phyloP scores from a whole-genome alignment of 139 green algal species.

The Marvania coccoides region DNA sequence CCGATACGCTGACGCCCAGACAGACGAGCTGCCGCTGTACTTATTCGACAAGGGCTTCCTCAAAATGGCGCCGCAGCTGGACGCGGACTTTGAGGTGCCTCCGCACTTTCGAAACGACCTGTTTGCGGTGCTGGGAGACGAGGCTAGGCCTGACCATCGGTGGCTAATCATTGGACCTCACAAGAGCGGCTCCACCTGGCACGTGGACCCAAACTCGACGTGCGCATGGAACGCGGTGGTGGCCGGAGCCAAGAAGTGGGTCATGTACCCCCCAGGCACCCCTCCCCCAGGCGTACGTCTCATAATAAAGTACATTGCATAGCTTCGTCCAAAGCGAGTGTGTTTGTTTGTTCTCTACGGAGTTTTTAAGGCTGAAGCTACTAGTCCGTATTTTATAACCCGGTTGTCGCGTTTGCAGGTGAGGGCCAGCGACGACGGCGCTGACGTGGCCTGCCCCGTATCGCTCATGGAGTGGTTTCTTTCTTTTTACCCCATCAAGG shows the following conservation, averaged over 20 bases:
- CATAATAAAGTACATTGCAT: neutral
- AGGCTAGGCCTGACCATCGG: constrained; percentile 35
- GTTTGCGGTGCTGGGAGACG: constrained; percentile 66
- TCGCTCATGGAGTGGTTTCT: constrained; percentile 92
- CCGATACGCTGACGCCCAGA: constrained; percentile 42
- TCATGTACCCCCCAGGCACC: constrained; percentile 76
- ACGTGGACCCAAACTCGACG: constrained; percentile 83
- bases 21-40: constrained; percentile 67
- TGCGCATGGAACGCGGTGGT: constrained; percentile 93
- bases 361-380: too few species aligned
- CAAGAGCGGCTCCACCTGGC: constrained; percentile 44
- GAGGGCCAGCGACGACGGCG: constrained; percentile 74
- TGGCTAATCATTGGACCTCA: constrained; percentile 93
- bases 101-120: constrained; percentile 80
- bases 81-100: constrained; percentile 66
- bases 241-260: constrained; percentile 84
- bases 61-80: constrained; percentile 48
- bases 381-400: too few species aligned
- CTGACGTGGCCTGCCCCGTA: constrained; percentile 79
- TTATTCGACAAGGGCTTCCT: constrained; percentile 61
- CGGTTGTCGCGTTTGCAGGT: constrained; percentile 54
- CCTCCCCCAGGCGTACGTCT: constrained; percentile 52
- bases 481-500: constrained; percentile 62
- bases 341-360: neutral
- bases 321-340: neutral